These are phyloP conservation scores for Bullera alba DNA, from an alignment of 768 basidiomycete genomes.

Conservation along the genomic window DNA sequence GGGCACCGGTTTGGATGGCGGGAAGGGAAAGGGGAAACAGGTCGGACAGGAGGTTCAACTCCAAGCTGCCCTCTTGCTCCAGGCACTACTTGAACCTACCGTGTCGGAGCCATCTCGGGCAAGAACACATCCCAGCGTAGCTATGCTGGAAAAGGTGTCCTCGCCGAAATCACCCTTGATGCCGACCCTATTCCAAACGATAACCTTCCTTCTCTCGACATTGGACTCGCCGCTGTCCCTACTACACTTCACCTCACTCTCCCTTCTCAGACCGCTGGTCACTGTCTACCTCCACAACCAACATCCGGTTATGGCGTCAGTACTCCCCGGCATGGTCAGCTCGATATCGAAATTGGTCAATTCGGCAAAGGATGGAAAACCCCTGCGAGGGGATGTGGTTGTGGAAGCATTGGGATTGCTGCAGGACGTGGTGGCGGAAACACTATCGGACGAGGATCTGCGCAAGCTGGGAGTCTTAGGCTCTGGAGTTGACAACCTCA, in stretches of 20 bases:
- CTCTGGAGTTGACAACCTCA: conserved; percentile 26
- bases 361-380: conserved; percentile 40
- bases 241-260: conserved; percentile 62
- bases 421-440: conserved; percentile 25
- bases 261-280: conserved; percentile 56
- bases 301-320: conserved; percentile 50
- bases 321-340: conserved; percentile 80
- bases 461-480: conserved; percentile 18
- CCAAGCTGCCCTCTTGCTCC: conserved; percentile 64
- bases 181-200: conserved; percentile 74
- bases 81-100: conserved; percentile 55
- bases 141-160: conserved; percentile 13
- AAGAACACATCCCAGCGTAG: conserved; percentile 25
- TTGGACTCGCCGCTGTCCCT: conserved; percentile 50
- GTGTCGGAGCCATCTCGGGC: too few relatives aligned
- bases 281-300: conserved; percentile 49
- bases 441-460: conserved; percentile 34
- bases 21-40: conserved; percentile 59
- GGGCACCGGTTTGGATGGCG: conserved; percentile 51
- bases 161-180: conserved; percentile 47
- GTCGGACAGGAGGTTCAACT: conserved; percentile 71
- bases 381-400: conserved; percentile 29
- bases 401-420: conserved; percentile 13
- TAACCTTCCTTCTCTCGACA: conserved; percentile 63
- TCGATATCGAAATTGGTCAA: conserved; percentile 65